Evolutionary conservation across 2,329 filamentous ascomycete species (phyloP).

Genomic region (Trichoderma sp.): DNA sequence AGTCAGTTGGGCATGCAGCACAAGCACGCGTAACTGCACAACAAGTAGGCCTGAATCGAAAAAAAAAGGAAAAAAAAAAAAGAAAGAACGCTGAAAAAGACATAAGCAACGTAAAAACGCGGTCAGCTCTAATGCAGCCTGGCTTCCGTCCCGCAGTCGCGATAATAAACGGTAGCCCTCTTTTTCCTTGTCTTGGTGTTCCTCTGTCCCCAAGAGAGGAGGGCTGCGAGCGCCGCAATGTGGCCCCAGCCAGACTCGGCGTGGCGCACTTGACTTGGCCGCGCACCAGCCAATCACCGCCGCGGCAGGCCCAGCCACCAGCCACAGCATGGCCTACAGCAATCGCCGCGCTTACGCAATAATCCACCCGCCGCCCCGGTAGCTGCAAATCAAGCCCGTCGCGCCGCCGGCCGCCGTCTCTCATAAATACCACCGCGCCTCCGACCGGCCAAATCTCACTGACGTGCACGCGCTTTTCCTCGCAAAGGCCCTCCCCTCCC

Average conservation of each 20-base stretch:
- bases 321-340: slow-evolving; percentile 29
- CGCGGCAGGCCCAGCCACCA: slow-evolving; percentile 4
- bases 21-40: neutral
- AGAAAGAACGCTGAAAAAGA: neutral
- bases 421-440: slow-evolving; percentile 54
- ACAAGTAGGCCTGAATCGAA: neutral
- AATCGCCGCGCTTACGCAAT: slow-evolving; percentile 38
- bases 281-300: slow-evolving; percentile 3
- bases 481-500: slow-evolving; percentile 43
- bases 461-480: slow-evolving; percentile 53
- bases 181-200: neutral
- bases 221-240: slow-evolving; percentile 19
- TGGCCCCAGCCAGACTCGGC: slow-evolving; percentile 17
- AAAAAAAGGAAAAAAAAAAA: too few species aligned
- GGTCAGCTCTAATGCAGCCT: slow-evolving; percentile 17
- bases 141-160: slow-evolving; percentile 11
- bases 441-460: slow-evolving; percentile 49
- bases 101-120: slow-evolving; percentile 22
- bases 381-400: slow-evolving; percentile 44
- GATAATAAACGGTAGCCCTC: slow-evolving; percentile 12
- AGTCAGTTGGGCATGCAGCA: neutral
- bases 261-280: slow-evolving; percentile 11
- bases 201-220: neutral
- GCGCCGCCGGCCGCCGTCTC: slow-evolving; percentile 44
- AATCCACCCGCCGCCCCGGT: slow-evolving; percentile 41